These are phyloP conservation scores for Plantago coronopus DNA, from an alignment of 305 asterid species.

Conservation along the genomic window DNA sequence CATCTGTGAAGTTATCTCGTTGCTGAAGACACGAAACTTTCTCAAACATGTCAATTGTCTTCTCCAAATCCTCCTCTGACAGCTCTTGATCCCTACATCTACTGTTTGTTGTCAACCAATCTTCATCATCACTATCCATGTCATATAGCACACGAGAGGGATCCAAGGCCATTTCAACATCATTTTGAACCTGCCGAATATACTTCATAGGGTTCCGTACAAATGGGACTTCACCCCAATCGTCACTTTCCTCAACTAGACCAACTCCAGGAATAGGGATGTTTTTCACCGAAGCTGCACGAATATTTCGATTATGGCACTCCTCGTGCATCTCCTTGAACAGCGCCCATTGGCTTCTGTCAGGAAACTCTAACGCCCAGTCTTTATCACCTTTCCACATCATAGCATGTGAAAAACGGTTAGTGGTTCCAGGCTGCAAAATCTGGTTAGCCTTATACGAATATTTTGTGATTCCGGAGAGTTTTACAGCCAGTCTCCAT, in stretches of 20 bases:
- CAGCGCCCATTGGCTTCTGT: slow-evolving; percentile 86
- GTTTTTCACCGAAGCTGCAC: slow-evolving; percentile 93
- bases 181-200: slow-evolving; percentile 75
- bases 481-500: slow-evolving; percentile 74
- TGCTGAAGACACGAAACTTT: slow-evolving; percentile 67
- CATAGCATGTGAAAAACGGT: slow-evolving; percentile 96
- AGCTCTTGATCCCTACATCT: slow-evolving; percentile 34
- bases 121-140: slow-evolving; percentile 95
- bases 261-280: slow-evolving; percentile 96
- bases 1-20: slow-evolving; percentile 53
- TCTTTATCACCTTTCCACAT: slow-evolving; percentile 99
- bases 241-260: slow-evolving; percentile 60
- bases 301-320: slow-evolving; percentile 84
- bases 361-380: slow-evolving; percentile 94
- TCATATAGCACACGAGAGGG: slow-evolving; percentile 69
- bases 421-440: slow-evolving; percentile 90
- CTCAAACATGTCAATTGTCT: slow-evolving; percentile 68
- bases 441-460: slow-evolving; percentile 70
- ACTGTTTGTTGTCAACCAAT: slow-evolving; percentile 48
- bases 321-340: slow-evolving; percentile 98
- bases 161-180: slow-evolving; percentile 92
- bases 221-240: slow-evolving; percentile 49
- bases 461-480: slow-evolving; percentile 67
- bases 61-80: slow-evolving; percentile 75
- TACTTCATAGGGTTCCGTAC: slow-evolving; percentile 54